A percentile compares a stretch with the other conserved stretches of the same genome.
Conservation (phyloP, 352 stramenopile species). For the Phytopythium oedochilum region DNA sequence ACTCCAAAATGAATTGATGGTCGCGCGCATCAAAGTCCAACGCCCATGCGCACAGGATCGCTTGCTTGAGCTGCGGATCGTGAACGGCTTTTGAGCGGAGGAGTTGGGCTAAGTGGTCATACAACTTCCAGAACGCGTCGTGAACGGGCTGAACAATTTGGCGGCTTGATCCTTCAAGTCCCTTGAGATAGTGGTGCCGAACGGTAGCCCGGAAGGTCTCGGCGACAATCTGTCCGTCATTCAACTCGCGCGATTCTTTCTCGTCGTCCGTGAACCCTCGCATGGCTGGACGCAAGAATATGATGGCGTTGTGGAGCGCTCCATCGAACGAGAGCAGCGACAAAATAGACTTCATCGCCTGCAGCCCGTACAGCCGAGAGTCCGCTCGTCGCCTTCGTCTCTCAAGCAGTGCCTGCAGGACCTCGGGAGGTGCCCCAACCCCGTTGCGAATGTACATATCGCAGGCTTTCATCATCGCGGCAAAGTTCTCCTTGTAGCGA, state of each 20-base stretch:
- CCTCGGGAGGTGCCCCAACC: slow-evolving; percentile 72
- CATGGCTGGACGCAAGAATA: slow-evolving; percentile 83
- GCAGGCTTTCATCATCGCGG: slow-evolving; percentile 80
- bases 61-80: slow-evolving; percentile 67
- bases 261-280: slow-evolving; percentile 83
- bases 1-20: slow-evolving; percentile 77
- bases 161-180: slow-evolving; percentile 76
- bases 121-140: slow-evolving; percentile 71
- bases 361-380: slow-evolving; percentile 70
- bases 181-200: slow-evolving; percentile 84
- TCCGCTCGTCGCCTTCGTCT: slow-evolving; percentile 66
- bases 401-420: slow-evolving; percentile 67
- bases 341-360: slow-evolving; percentile 79
- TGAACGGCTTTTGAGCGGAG: slow-evolving; percentile 26
- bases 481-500: slow-evolving; percentile 62
- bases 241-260: slow-evolving; percentile 72
- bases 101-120: slow-evolving; percentile 58
- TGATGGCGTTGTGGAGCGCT: slow-evolving; percentile 64
- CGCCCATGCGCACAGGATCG: slow-evolving; percentile 76
- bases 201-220: slow-evolving; percentile 84
- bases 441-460: slow-evolving; percentile 86
- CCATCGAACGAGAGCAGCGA: slow-evolving; percentile 71
- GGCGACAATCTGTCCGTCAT: slow-evolving; percentile 69
- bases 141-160: slow-evolving; percentile 55
- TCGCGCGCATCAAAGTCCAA: slow-evolving; percentile 83